Percentiles rank a stretch among this genome's conserved stretches.
These are phyloP conservation scores for Oryza australiensis DNA, from an alignment of 176 grass and related monocot genomes.

Conservation along the genomic window DNA sequence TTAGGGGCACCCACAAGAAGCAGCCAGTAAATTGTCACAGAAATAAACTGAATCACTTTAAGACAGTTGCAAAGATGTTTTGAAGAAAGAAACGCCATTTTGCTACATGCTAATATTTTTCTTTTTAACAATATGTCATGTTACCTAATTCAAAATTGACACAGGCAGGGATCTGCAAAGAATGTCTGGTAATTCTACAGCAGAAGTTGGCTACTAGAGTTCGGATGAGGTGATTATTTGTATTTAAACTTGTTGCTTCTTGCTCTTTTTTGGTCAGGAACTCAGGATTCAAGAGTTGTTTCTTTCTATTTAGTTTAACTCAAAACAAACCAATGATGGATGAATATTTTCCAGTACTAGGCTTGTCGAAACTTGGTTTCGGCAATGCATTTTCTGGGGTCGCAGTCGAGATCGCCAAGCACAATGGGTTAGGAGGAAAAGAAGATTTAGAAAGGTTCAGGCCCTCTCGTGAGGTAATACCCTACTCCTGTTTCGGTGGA, in stretches of 20 bases:
- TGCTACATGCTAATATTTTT: background rate
- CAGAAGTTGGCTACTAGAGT: slow-evolving; percentile 80
- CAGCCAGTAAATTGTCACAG: background rate
- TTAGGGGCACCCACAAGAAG: background rate
- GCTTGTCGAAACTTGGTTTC: too few species aligned
- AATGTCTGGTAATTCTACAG: slow-evolving; percentile 83
- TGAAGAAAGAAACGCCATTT: background rate
- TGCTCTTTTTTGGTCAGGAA: background rate
- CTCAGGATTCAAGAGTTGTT: background rate
- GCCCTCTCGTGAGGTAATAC: too few species aligned
- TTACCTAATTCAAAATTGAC: slow-evolving; percentile 60
- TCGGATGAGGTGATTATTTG: slow-evolving; percentile 58
- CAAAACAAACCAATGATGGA: background rate
- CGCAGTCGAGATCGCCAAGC: too few species aligned
- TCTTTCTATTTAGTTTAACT: background rate
- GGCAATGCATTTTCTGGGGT: too few species aligned
- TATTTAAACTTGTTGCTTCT: slow-evolving; percentile 14
- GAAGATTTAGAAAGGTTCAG: too few species aligned
- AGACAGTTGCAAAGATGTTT: background rate
- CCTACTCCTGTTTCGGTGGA: too few species aligned
- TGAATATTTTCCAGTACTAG: slow-evolving; percentile 7
- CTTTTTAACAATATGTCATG: slow-evolving; percentile 27
- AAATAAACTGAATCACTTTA: background rate
- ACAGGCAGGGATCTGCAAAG: slow-evolving; percentile 91
- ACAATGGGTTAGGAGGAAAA: too few species aligned